Base-by-base conservation (phyloP, 768 basidiomycete genomes). In the Amanita subjunquillea region DNA sequence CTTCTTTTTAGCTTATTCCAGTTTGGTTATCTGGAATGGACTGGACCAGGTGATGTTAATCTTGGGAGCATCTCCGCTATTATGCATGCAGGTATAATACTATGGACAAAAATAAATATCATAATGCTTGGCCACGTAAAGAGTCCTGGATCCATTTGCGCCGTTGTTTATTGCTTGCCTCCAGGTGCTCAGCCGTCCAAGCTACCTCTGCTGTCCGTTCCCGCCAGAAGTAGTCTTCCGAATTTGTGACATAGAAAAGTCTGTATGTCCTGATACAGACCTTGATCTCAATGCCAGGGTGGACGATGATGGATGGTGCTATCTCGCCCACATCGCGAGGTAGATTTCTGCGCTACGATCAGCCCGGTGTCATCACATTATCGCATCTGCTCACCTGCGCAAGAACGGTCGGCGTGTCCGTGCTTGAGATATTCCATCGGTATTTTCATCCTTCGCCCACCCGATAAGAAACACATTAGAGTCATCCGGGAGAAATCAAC, bases 211-310 rank as follows among this genome's bases (percentile, higher is more conserved):
- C 62, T 0, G 65, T 63, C 22, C 71, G 65, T 12, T 71, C 60
- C 51, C 75, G 76, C 70, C 75, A 78, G 51, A 85, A 65, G 53
- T 76, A 73, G 55, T 87, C 86, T 58, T 85, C 86, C 42, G 82
- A 82, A 23, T 71, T 62, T 2, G 86, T 71, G 5, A 87, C 86
- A 63, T 82, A 91, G 72, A 93, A 92, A 12, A 91, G 66, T 32
- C 85, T 75, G 64, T 91, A 91, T 7, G 85, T 88, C 54, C 83
- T 75, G 34, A 91, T 75, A 66, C 93, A 95, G 53, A 96, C 79
- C 56, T 85, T 85, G 63, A 90, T 87, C 65, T 91, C 87, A 15
- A 94, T 74, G 3, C 76, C 76, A 30, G 85, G 83, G 36, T 63
- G 72, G 0, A 80, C 73, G 27, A 74, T 59, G 22, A 79, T 68